Evolutionary conservation across 2,329 filamentous ascomycete genomes (phyloP), one percentile per base, ranked within the genome.

Genomic region (Lasiodiplodia theobromae): DNA sequence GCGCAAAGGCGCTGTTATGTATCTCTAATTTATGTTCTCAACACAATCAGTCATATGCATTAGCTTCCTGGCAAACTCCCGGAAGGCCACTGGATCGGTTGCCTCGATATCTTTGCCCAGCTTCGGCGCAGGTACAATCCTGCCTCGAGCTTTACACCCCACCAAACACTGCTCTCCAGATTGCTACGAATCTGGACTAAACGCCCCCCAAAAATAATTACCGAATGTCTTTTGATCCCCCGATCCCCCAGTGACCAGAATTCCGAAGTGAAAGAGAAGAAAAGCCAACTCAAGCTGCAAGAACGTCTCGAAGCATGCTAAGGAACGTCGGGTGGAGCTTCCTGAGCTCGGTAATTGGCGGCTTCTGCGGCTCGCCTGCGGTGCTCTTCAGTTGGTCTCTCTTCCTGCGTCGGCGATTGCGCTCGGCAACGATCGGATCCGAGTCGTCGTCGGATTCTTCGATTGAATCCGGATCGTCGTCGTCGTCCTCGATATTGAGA

Each of bases 381-480:
- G 87, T 91, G 66, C 93, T 86, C 71, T 93, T 87, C 66, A 99
- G 84, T 69, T 91, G 88, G 76, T 97, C 94, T 76, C 94, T 92
- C 73, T 87, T 89, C 83, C 90, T 92, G 10, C 88, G 86, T 71
- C 95, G 86, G 70, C 93, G 86, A 75, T 90, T 91, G 69, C 95
- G 85, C 83, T 98, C 96, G 6, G 92, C 92, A 71, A 90, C 89
- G 72, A 99, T 96, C 1, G 95, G 94, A 75, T 98, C 94, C 70
- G 92, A 80, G 69, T 94, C 90, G 68, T 96, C 93, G 68, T 93
- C 91, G n/a, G 84, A 87, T 68, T 91, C 90, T n/a, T 91, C 78
- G 11, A 84, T 82, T 10, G 74, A 63, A 23, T 79, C 78, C 10
- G 82, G 88, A 65, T 90, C 76, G n/a, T 72, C 72, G 18, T 69